These are phyloP conservation scores for Hebeloma cylindrosporum DNA, from an alignment of 768 basidiomycete species.

Conservation along the genomic window DNA sequence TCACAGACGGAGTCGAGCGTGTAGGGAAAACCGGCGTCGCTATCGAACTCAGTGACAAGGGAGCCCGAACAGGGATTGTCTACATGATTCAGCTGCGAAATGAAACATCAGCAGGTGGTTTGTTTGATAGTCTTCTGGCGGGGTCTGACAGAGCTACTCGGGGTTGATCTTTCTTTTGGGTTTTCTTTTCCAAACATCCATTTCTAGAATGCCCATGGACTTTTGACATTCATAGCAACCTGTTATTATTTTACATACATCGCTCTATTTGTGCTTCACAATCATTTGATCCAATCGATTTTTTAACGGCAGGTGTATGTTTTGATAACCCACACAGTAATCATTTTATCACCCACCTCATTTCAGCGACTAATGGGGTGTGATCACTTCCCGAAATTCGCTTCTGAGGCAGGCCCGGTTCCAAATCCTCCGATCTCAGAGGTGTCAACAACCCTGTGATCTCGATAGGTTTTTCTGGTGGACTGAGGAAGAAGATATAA, in stretches of 20 bases:
- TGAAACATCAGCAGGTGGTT: constrained; percentile 78
- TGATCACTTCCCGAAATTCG: constrained; percentile 87
- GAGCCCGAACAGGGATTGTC: constrained; percentile 88
- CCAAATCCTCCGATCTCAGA: constrained; percentile 56
- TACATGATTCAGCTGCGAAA: constrained; percentile 97
- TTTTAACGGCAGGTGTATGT: constrained; percentile 1
- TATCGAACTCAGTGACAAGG: constrained; percentile 90
- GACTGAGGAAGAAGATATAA: constrained; percentile 81
- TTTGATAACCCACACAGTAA: not conserved
- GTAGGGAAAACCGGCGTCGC: constrained; percentile 99
- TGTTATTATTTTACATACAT: constrained; percentile 11
- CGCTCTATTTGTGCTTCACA: constrained; percentile 14
- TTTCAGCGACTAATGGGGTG: constrained; percentile 70
- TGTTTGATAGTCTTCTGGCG: constrained; percentile 84
- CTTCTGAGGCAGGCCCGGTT: constrained; percentile 75
- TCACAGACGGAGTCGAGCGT: constrained; percentile 94
- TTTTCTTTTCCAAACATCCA: constrained; percentile 6
- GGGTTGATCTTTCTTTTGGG: constrained; percentile 8
- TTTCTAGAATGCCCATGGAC: constrained; percentile 11
- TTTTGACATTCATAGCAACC: constrained; percentile 9
- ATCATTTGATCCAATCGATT: constrained; percentile 10
- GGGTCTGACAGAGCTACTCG: constrained; percentile 72
- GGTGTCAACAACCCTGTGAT: constrained; percentile 62
- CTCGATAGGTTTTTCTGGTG: constrained; percentile 31
- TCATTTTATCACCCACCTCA: constrained; percentile 35